Conservation (phyloP, 2,329 filamentous ascomycete species). For the Madurella mycetomatis region DNA sequence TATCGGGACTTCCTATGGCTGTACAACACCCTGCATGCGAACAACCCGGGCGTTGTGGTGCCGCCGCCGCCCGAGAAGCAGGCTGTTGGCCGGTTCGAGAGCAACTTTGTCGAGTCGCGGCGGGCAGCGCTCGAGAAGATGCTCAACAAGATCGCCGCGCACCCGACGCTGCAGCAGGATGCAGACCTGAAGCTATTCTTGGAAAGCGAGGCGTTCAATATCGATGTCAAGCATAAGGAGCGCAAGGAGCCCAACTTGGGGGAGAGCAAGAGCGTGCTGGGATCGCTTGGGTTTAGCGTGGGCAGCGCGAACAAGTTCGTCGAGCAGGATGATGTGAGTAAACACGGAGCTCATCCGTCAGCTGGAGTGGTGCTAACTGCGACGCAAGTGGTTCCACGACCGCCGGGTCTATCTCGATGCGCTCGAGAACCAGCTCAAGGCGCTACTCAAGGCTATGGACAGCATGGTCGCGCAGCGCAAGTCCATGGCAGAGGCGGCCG, state of each 20-base stretch:
- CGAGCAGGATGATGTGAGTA: conserved; percentile 87
- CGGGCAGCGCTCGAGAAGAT: conserved; percentile 92
- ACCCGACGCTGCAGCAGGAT: conserved; percentile 88
- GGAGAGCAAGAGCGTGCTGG: conserved; percentile 91
- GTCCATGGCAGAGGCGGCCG: conserved; percentile 86
- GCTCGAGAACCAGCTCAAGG: conserved; percentile 30
- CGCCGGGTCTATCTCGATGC: conserved; percentile 84
- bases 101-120: conserved; percentile 90
- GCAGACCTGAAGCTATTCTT: conserved; percentile 92
- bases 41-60: conserved; percentile 91
- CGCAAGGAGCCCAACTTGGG: conserved; percentile 78
- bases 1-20: conserved; percentile 98
- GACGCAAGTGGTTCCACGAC: conserved; percentile 86
- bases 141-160: conserved; percentile 90
- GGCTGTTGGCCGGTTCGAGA: conserved; percentile 91
- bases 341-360: background rate
- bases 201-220: conserved; percentile 91
- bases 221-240: conserved; percentile 97
- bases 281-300: conserved; percentile 73
- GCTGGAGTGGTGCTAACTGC: conserved; percentile 4
- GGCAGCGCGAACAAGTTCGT: conserved; percentile 84
- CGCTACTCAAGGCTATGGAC: conserved; percentile 77
- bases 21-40: conserved; percentile 89
- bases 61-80: conserved; percentile 97
- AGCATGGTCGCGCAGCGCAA: conserved; percentile 88